Evolutionary conservation across 1,284 basidiomycete species (phyloP).

Genomic region (Cutaneotrichosporon dermatis): DNA sequence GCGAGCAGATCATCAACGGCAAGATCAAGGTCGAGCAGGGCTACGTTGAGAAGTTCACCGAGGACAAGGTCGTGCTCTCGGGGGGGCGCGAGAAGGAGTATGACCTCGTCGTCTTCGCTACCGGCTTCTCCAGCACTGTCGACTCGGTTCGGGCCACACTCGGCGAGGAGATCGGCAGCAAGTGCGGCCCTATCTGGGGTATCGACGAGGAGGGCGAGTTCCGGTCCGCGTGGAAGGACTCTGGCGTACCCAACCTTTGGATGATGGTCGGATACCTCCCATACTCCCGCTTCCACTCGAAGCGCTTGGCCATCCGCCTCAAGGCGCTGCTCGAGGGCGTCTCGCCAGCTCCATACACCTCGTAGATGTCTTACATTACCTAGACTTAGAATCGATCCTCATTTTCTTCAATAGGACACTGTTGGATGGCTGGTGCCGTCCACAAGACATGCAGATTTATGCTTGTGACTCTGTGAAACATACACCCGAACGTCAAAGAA

Average conservation of each 20-base stretch:
- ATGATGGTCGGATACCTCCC: slow-evolving; percentile 55
- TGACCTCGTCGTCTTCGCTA: slow-evolving; percentile 65
- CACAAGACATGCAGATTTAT: too few relatives aligned
- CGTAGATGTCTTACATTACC: slow-evolving; percentile 3
- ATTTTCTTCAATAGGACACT: too few relatives aligned
- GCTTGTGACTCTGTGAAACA: too few relatives aligned
- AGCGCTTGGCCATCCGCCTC: slow-evolving; percentile 25
- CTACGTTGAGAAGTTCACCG: slow-evolving; percentile 26
- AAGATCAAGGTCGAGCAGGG: slow-evolving; percentile 58
- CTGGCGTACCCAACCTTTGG: slow-evolving; percentile 57
- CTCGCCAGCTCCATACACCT: slow-evolving; percentile 17
- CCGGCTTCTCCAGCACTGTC: slow-evolving; percentile 52
- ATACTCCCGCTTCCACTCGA: slow-evolving; percentile 28
- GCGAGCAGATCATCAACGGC: slow-evolving; percentile 32
- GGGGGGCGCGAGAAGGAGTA: slow-evolving; percentile 53
- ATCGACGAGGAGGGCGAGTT: slow-evolving; percentile 59
- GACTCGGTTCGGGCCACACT: slow-evolving; percentile 46
- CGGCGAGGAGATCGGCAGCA: slow-evolving; percentile 54
- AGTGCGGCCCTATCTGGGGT: slow-evolving; percentile 56
- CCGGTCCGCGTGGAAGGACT: slow-evolving; percentile 53
- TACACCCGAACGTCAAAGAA: too few relatives aligned
- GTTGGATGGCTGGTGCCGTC: too few relatives aligned
- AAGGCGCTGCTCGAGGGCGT: slow-evolving; percentile 31
- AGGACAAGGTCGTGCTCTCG: slow-evolving; percentile 25
- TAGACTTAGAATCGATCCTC: too few relatives aligned